phyloP scores from a whole-genome alignment of 805 yeast genomes.

The Kuraishia molischiana region DNA sequence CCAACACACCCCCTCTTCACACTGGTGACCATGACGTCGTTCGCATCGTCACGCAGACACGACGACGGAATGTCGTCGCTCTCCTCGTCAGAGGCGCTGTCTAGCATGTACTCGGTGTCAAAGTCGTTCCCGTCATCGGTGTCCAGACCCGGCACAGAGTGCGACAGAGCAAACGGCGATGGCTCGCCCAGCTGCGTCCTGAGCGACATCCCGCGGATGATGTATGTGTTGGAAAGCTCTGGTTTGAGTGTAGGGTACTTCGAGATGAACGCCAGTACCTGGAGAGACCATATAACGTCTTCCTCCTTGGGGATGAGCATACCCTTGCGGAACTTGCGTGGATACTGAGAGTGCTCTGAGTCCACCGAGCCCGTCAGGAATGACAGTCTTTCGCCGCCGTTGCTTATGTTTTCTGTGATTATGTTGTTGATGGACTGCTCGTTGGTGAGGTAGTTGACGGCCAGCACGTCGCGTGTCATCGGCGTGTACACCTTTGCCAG shows the following conservation, averaged over 20 bases:
- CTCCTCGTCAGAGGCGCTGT: background rate
- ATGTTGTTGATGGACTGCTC: conserved; percentile 19
- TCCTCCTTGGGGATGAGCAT: conserved; percentile 84
- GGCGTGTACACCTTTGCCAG: conserved; percentile 13
- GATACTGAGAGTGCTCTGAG: conserved; percentile 12
- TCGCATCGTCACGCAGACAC: background rate
- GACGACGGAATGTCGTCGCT: background rate
- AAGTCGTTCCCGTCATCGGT: background rate
- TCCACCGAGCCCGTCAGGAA: background rate
- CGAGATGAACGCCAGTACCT: conserved; percentile 84
- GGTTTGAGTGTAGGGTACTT: conserved; percentile 78
- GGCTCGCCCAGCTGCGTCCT: conserved; percentile 15
- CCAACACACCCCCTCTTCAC: background rate
- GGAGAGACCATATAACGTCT: conserved; percentile 90
- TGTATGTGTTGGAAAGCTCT: conserved; percentile 61
- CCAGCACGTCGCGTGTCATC: conserved; percentile 13
- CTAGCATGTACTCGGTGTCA: background rate
- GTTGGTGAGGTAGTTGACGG: conserved; percentile 15
- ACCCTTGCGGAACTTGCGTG: conserved; percentile 53
- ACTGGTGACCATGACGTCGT: background rate
- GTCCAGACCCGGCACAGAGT: conserved; percentile 1
- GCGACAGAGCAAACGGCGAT: background rate
- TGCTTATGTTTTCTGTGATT: conserved; percentile 10
- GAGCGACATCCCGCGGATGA: conserved; percentile 61
- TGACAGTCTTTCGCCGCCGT: conserved; percentile 6